Percentiles rank a stretch among this genome's conserved stretches.
These are phyloP conservation scores for Tothia fuscella DNA, from an alignment of 2,329 filamentous ascomycete species.

Conservation along the genomic window DNA sequence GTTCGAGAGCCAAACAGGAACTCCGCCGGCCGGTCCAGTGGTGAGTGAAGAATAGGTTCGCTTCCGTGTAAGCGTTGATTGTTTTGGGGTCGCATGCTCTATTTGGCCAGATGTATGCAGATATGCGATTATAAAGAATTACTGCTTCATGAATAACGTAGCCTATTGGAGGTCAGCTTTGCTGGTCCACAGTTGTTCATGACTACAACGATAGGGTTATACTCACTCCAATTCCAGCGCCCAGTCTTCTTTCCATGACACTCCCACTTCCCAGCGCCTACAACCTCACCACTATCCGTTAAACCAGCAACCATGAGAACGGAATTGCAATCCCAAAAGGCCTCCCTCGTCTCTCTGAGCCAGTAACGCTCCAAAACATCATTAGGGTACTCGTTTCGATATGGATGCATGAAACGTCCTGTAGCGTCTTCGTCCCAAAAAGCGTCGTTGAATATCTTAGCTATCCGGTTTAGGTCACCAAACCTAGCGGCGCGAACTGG, in stretches of 20 bases:
- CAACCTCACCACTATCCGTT: conserved; percentile 10
- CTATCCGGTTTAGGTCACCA: conserved; percentile 16
- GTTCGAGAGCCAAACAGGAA: conserved; percentile 29
- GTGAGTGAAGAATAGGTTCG: conserved; percentile 14
- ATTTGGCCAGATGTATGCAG: neutral
- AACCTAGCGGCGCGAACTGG: conserved; percentile 15
- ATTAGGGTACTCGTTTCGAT: conserved; percentile 17
- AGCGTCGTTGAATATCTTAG: conserved; percentile 14
- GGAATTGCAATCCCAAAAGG: conserved; percentile 14
- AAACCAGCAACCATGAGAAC: conserved; percentile 12
- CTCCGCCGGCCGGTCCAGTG: conserved; percentile 17
- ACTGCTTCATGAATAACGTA: neutral
- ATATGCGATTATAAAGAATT: neutral
- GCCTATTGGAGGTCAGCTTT: too few relatives aligned
- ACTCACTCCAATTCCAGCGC: conserved; percentile 2
- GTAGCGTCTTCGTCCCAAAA: conserved; percentile 23
- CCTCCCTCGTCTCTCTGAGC: conserved; percentile 14
- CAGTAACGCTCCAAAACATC: conserved; percentile 19
- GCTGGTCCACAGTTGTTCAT: too few relatives aligned
- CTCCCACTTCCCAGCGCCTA: conserved; percentile 16
- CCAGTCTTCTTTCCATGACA: conserved; percentile 1
- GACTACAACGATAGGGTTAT: too few relatives aligned
- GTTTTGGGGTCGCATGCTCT: conserved; percentile 13
- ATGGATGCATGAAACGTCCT: conserved; percentile 19
- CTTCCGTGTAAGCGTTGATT: conserved; percentile 12